Percentiles rank a stretch among this genome's conserved stretches.
These are phyloP conservation scores for Decorospora gaudefroyi DNA, from an alignment of 2,329 filamentous ascomycete genomes.

Conservation along the genomic window DNA sequence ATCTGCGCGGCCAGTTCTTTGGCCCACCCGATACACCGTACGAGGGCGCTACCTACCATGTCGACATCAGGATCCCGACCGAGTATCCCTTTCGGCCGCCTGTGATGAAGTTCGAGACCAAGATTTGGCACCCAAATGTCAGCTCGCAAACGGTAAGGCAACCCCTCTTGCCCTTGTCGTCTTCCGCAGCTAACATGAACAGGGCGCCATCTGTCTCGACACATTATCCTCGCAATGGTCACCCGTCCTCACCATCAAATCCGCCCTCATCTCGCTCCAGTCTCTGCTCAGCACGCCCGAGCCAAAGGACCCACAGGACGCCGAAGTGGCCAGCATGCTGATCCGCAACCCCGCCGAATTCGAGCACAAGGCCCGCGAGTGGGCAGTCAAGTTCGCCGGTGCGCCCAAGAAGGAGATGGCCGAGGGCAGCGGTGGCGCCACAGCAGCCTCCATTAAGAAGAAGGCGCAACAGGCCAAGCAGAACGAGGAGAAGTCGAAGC, in stretches of 20 bases:
- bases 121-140: conserved; percentile 97
- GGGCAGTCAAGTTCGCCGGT: conserved; percentile 82
- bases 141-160: conserved; percentile 81
- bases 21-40: conserved; percentile 94
- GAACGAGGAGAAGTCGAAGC: conserved; percentile 62
- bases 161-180: neutral
- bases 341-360: conserved; percentile 78
- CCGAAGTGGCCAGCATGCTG: conserved; percentile 91
- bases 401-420: conserved; percentile 66
- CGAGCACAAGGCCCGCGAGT: conserved; percentile 80
- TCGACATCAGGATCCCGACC: conserved; percentile 85
- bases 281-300: conserved; percentile 92
- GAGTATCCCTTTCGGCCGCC: conserved; percentile 95
- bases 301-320: conserved; percentile 95
- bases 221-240: conserved; percentile 91
- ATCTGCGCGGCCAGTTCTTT: conserved; percentile 79
- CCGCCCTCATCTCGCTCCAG: conserved; percentile 87
- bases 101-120: conserved; percentile 87
- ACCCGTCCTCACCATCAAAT: conserved; percentile 94
- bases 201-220: conserved; percentile 97
- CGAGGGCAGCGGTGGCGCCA: conserved; percentile 59
- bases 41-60: conserved; percentile 77
- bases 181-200: conserved; percentile 27
- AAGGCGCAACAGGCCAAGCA: conserved; percentile 60
- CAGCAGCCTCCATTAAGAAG: conserved; percentile 58